Evolutionary conservation across 371 early-diverging fungal species (phyloP), one percentile per base, ranked within the genome.

Genomic region (Lichtheimia hyalospora): DNA sequence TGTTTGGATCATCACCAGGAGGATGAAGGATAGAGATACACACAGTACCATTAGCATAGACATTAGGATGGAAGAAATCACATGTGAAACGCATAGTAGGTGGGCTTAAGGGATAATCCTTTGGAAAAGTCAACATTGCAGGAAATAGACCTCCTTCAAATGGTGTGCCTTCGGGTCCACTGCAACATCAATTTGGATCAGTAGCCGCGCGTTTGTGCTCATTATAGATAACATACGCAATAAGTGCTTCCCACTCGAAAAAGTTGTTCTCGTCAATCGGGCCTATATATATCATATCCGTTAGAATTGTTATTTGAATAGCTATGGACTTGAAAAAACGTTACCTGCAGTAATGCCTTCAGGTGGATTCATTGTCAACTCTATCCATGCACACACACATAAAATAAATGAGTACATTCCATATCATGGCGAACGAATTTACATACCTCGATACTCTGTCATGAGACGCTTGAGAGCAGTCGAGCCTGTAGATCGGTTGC

Each of bases 11-110:
- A 68, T 96, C 96, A n/a, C 99, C 99, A 4, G 99, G 99, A 12
- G 97, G 89, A 77, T 99, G 99, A 34, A 99, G 83, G 66, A 99
- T 99, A 7, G 96, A 95, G 55, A 99, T 98, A 79, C 99, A 99
- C 5, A 99, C 99, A 7, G 89, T 91, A 49, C 99, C 99, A 79
- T 99, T 95, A 14, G 87, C 72, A 74, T 99, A 99, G 42, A 98
- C 95, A 74, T 97, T 97, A 20, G 98, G 98, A 65, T 97, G 98
- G 74, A 91, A 96, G 81, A 96, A 92, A 12, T 90, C 91, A 62
- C 92, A 92, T 2, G 95, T 93, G 68, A 93, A 93, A 63, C 83
- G 87, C 90, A 98, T 97, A 1, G 76, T 66, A 7, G 97, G 97
- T 39, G 97, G 97, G 34, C 91, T 92, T 54, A 91, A 86, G n/a